These are phyloP conservation scores for Fusarium torreyae DNA, from an alignment of 2,329 filamentous ascomycete species.

Conservation along the genomic window DNA sequence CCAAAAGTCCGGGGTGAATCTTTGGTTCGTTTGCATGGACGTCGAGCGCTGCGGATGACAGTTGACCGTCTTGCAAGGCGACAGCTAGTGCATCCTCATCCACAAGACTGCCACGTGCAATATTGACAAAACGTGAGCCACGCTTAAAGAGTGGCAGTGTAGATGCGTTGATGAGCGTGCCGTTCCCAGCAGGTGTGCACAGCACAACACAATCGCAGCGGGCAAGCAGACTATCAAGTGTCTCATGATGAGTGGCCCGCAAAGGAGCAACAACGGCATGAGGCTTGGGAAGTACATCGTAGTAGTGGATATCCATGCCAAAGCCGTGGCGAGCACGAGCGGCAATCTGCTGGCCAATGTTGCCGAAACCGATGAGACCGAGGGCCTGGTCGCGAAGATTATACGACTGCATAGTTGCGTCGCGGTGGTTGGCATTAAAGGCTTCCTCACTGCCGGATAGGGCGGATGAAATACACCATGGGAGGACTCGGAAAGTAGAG, in stretches of 20 bases:
- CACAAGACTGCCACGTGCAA: conserved; percentile 75
- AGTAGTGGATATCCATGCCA: conserved; percentile 77
- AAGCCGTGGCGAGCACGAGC: conserved; percentile 67
- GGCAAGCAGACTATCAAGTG: conserved; percentile 67
- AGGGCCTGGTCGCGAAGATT: conserved; percentile 75
- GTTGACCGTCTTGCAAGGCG: conserved; percentile 67
- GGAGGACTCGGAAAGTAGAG: conserved; percentile 76
- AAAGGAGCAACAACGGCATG: conserved; percentile 59
- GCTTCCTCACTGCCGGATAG: conserved; percentile 52
- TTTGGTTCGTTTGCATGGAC: conserved; percentile 74
- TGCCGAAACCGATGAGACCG: conserved; percentile 79
- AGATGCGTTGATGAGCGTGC: conserved; percentile 63
- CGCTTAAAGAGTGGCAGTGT: conserved; percentile 67
- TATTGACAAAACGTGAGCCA: conserved; percentile 74
- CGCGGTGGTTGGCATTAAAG: conserved; percentile 73
- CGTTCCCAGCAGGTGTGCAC: conserved; percentile 67
- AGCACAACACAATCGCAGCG: conserved; percentile 73
- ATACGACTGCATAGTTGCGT: conserved; percentile 71
- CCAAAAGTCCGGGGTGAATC: conserved; percentile 63
- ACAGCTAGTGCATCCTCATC: conserved; percentile 75
- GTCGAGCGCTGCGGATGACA: conserved; percentile 72
- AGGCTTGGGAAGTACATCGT: conserved; percentile 69
- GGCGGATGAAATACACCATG: conserved; percentile 74
- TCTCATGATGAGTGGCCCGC: conserved; percentile 65
- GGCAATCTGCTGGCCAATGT: conserved; percentile 75